Evolutionary conservation across 192 early-diverging fungal genomes (phyloP), one percentile per base, ranked within the genome.

Genomic region (Backusella tarrabulga): DNA sequence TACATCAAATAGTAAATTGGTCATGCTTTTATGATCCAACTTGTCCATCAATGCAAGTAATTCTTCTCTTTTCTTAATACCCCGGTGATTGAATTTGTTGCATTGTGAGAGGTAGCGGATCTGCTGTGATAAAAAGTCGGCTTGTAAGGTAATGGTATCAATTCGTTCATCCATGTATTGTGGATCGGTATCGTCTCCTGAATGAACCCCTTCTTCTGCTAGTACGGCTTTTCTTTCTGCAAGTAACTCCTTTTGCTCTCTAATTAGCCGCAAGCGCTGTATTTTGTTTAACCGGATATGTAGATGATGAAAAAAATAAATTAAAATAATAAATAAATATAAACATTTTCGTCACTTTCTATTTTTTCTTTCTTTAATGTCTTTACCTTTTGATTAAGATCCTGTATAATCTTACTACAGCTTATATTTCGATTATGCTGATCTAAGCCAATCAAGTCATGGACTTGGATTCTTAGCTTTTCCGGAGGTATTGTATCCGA

Each of bases 151-250:
- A n/a, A 77, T 77, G 15, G 40, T 52, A 21, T 80, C 75, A 15
- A 80, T 73, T 29, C 79, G 63, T 34, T 76, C 79, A 40, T 80
- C 79, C 79, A 80, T 80, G 32, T 80, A 80, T 50, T 76, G 75
- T 19, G 72, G 77, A n/a, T 7, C 21, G 6, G 21, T 34, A 12
- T 73, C 72, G 23, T 68, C 46, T 68, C 73, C 46, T 4, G 71
- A 32, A 23, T 11, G 19, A 35, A 38, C 38, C 35, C 19, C 38
- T 23, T 41, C 34, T 11, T 73, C 75, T 36, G 35, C 67, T 23
- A 80, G 19, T 1, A 77, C 68, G 4, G 67, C 26, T 68, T 72
- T 40, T 34, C 79, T 60, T 56, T 80, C 79, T 40, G 41, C 40
- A 26, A 80, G 15, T 2, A 80, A 60, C 26, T 76, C 71, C 38